Conservation (phyloP, 345 rosid species). For the Cardamine chenopodiifolia region DNA sequence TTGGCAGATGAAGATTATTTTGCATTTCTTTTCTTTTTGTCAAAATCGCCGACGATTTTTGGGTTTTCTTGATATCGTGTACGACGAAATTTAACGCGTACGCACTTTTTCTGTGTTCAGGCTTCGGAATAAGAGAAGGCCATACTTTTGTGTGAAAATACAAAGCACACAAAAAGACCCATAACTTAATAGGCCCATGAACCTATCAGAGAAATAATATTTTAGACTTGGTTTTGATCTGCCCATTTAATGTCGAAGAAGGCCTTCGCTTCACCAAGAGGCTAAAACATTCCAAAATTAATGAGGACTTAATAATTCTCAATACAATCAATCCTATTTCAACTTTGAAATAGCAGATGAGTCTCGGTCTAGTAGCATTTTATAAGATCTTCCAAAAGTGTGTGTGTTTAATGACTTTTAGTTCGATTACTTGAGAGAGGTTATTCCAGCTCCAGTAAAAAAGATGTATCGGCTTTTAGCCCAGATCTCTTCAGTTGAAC, state of each 20-base stretch:
- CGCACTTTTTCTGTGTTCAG: not conserved
- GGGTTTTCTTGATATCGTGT: not conserved
- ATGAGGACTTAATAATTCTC: too few species aligned
- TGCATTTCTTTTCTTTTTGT: not conserved
- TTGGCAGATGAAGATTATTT: constrained; percentile 31
- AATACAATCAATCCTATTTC: too few species aligned
- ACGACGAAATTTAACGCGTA: not conserved
- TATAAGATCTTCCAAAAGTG: not conserved
- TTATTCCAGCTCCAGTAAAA: not conserved
- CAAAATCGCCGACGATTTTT: constrained; percentile 17
- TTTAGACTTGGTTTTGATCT: too few species aligned
- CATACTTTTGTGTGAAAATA: too few species aligned
- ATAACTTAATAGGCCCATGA: too few species aligned
- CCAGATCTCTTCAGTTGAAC: not conserved
- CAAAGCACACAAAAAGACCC: too few species aligned
- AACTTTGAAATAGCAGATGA: not conserved
- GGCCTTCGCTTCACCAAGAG: too few species aligned
- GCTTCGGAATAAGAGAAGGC: not conserved
- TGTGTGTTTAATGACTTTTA: not conserved
- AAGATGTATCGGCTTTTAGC: not conserved
- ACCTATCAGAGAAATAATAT: too few species aligned
- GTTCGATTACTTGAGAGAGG: not conserved
- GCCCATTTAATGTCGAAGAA: too few species aligned
- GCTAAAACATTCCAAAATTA: too few species aligned
- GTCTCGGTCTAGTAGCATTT: not conserved